A percentile compares a stretch with the other conserved stretches of the same genome.
phyloP scores from a whole-genome alignment of 225 moss, liverwort and hornwort genomes.

The Takakia lepidozioides region DNA sequence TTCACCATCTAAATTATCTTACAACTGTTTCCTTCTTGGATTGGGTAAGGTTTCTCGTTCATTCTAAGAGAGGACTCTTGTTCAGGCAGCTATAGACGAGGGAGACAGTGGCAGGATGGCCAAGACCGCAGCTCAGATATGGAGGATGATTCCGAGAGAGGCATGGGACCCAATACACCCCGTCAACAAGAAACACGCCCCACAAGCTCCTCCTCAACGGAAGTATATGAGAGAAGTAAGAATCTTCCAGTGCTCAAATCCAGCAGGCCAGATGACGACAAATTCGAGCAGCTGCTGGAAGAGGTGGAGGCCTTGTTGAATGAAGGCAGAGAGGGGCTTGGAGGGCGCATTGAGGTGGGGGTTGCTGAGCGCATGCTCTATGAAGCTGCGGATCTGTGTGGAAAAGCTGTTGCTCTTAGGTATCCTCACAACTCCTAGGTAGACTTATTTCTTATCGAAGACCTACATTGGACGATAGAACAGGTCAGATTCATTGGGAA shows the following conservation, averaged over 20 bases:
- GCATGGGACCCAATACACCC: slow-evolving; percentile 9
- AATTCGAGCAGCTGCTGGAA: slow-evolving; percentile 45
- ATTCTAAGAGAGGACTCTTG: not conserved
- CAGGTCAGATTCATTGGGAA: too few relatives aligned
- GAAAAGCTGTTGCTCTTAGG: slow-evolving; percentile 51
- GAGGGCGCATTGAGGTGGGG: slow-evolving; percentile 89
- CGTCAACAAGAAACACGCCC: slow-evolving; percentile 18
- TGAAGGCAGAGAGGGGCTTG: slow-evolving; percentile 83
- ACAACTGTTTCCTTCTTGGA: not conserved
- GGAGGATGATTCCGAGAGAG: slow-evolving; percentile 11
- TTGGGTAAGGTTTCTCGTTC: not conserved
- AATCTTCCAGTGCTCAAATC: slow-evolving; percentile 34
- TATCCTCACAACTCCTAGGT: not conserved
- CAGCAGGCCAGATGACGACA: slow-evolving; percentile 25
- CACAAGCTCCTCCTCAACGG: slow-evolving; percentile 21
- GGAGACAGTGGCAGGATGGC: slow-evolving; percentile 14
- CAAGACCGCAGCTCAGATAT: slow-evolving; percentile 18
- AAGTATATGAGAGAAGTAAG: slow-evolving; percentile 22
- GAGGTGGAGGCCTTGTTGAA: slow-evolving; percentile 78
- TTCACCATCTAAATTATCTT: not conserved
- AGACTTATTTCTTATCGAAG: too few relatives aligned
- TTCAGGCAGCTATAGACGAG: slow-evolving; percentile 23
- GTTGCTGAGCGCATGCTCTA: slow-evolving; percentile 90
- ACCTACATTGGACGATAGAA: too few relatives aligned
- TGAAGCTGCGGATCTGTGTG: slow-evolving; percentile 70